These are phyloP conservation scores for Incumbomyces delicatus DNA, from an alignment of 2,329 filamentous ascomycete genomes.

Conservation along the genomic window DNA sequence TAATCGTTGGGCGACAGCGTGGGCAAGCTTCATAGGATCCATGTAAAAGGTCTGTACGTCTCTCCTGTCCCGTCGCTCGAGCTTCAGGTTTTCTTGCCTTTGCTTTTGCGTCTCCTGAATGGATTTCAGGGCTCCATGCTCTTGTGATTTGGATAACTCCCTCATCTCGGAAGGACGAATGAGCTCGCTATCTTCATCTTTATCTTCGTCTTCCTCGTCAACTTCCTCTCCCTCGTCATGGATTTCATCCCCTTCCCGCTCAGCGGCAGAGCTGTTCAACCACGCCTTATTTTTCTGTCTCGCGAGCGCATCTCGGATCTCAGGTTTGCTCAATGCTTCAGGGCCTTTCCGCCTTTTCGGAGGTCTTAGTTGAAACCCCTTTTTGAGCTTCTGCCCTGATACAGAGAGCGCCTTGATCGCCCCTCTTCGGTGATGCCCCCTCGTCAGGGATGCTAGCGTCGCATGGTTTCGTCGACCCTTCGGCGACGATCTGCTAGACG, in stretches of 20 bases:
- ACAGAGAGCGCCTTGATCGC: conserved; percentile 9
- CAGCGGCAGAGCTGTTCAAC: conserved; percentile 1
- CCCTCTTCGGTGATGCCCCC: conserved; percentile 18
- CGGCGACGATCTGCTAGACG: background rate
- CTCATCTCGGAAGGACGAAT: conserved; percentile 4
- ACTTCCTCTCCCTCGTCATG: no score
- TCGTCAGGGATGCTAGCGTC: conserved; percentile 14
- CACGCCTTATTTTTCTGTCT: conserved; percentile 12
- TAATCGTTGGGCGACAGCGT: conserved; percentile 56
- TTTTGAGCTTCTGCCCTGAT: background rate
- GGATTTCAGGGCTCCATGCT: background rate
- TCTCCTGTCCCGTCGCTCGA: conserved; percentile 8
- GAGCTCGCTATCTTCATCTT: conserved; percentile 7
- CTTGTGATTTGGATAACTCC: background rate
- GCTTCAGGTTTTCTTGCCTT: conserved; percentile 4
- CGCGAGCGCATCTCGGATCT: conserved; percentile 12
- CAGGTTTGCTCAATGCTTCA: conserved; percentile 6
- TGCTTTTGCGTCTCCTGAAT: background rate
- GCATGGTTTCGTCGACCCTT: conserved; percentile 12
- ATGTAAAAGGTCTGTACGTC: conserved; percentile 13
- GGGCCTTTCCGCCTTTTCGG: conserved; percentile 6
- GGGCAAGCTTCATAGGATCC: conserved; percentile 64
- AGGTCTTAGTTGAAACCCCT: background rate
- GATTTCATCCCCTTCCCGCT: conserved; percentile 7
- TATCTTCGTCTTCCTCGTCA: conserved; percentile 8